Evolutionary conservation across 31 red algal genomes (phyloP).

Genomic region (Endocladia muricata): DNA sequence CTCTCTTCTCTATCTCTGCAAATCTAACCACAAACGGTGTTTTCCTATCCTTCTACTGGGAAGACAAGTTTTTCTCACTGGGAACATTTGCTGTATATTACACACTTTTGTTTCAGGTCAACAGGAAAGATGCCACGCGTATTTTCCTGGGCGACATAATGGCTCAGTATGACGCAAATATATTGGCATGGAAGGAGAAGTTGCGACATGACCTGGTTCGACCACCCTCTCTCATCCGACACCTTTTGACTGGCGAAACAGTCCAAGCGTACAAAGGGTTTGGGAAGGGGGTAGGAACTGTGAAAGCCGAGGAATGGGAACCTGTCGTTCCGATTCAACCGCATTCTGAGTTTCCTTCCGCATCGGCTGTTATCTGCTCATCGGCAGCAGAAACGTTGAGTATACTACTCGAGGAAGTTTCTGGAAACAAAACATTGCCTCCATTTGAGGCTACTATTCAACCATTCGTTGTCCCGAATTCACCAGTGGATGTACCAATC

Average conservation of each 20-base stretch:
- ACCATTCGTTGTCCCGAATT: not conserved
- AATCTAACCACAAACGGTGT: conserved; percentile 17
- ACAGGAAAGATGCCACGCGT: not conserved
- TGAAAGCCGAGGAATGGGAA: conserved; percentile 26
- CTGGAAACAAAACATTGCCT: not conserved
- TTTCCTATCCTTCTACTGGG: conserved; percentile 10
- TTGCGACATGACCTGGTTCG: conserved; percentile 28
- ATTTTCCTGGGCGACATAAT: conserved; percentile 18
- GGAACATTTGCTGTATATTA: conserved; percentile 16
- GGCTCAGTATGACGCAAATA: conserved; percentile 35
- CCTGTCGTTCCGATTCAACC: conserved; percentile 30
- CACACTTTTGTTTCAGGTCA: not conserved
- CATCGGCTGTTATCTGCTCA: conserved; percentile 36
- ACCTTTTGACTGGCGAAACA: not conserved
- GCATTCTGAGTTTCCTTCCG: conserved; percentile 53
- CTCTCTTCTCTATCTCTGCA: not conserved
- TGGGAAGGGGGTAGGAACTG: conserved; percentile 1
- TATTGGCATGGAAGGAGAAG: conserved; percentile 51
- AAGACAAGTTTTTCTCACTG: conserved; percentile 39
- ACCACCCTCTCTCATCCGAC: conserved; percentile 16
- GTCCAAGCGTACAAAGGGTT: conserved; percentile 6
- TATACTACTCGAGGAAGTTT: not conserved
- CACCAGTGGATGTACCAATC: not conserved
- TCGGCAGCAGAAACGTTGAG: conserved; percentile 3
- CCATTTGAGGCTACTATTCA: not conserved